Conservation (phyloP, 345 rosid genomes). For the Aegle marmelos region DNA sequence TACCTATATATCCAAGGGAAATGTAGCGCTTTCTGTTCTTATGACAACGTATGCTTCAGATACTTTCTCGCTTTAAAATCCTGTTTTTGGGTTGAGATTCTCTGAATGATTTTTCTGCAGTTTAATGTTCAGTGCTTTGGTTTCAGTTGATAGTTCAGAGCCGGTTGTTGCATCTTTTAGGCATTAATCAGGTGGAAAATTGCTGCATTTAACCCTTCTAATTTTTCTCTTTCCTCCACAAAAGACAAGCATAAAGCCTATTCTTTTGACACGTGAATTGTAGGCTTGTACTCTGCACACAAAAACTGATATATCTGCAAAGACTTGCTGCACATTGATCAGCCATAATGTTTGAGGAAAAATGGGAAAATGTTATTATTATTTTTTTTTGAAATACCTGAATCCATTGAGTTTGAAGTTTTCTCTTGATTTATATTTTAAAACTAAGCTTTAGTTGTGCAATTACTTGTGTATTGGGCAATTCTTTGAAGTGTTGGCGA, state of each 20-base stretch:
- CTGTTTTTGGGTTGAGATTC: constrained; percentile 10
- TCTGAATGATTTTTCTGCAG: neutral
- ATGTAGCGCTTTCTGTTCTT: constrained; percentile 95
- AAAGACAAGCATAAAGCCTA: neutral
- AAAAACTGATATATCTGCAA: neutral
- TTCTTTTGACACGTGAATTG: neutral
- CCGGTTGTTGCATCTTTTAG: neutral
- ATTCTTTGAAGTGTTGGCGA: neutral
- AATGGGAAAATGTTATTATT: neutral
- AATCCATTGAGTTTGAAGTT: neutral
- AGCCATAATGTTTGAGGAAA: neutral
- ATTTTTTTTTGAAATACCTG: neutral
- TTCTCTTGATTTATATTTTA: neutral
- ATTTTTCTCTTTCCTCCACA: too few relatives aligned
- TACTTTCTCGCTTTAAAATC: neutral
- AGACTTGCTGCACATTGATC: neutral
- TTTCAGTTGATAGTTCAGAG: neutral
- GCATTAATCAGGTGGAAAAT: neutral
- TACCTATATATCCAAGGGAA: constrained; percentile 92
- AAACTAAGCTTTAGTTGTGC: neutral
- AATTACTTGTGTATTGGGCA: neutral
- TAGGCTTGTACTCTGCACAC: neutral
- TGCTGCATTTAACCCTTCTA: neutral
- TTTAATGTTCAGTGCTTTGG: neutral
- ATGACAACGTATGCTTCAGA: constrained; percentile 80